Evolutionary conservation across 352 stramenopile species (phyloP).

Genomic region (Pythium coloratum): DNA sequence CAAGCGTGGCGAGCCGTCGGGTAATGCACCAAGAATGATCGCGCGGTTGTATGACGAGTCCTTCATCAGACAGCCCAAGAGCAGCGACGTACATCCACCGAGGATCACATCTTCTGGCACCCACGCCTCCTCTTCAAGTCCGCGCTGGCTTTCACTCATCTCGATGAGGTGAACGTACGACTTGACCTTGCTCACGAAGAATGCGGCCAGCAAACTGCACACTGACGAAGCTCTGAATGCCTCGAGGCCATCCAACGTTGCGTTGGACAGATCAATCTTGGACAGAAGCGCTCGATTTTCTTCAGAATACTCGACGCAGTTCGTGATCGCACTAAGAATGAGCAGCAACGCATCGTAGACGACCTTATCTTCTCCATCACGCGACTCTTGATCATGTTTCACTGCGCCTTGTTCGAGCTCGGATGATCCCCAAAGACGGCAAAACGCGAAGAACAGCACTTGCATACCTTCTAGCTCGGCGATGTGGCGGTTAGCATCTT

Average conservation of each 20-base stretch:
- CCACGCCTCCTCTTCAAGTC: slow-evolving; percentile 39
- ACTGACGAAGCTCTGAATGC: slow-evolving; percentile 14
- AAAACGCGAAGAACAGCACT: slow-evolving; percentile 49
- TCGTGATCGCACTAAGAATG: slow-evolving; percentile 67
- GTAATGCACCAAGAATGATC: slow-evolving; percentile 42
- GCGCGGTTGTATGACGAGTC: slow-evolving; percentile 37
- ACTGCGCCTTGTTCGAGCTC: not conserved
- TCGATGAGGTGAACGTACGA: slow-evolving; percentile 56
- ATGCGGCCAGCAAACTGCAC: slow-evolving; percentile 46
- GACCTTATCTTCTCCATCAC: slow-evolving; percentile 37
- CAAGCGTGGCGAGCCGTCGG: slow-evolving; percentile 43
- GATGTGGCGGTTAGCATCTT: slow-evolving; percentile 45
- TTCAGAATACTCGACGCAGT: slow-evolving; percentile 62
- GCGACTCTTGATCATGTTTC: not conserved
- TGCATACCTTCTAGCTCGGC: slow-evolving; percentile 38
- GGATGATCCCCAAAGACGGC: slow-evolving; percentile 27
- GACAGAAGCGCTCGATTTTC: slow-evolving; percentile 52
- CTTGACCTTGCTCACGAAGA: slow-evolving; percentile 56
- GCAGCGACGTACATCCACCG: slow-evolving; percentile 57
- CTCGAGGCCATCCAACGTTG: slow-evolving; percentile 10
- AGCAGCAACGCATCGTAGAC: slow-evolving; percentile 64
- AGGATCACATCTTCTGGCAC: slow-evolving; percentile 77
- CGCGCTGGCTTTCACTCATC: slow-evolving; percentile 29
- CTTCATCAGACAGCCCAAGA: slow-evolving; percentile 78
- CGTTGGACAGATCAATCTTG: slow-evolving; percentile 13